Base-by-base conservation (phyloP, 441 rosid species). In the Macaranga tanarius region DNA sequence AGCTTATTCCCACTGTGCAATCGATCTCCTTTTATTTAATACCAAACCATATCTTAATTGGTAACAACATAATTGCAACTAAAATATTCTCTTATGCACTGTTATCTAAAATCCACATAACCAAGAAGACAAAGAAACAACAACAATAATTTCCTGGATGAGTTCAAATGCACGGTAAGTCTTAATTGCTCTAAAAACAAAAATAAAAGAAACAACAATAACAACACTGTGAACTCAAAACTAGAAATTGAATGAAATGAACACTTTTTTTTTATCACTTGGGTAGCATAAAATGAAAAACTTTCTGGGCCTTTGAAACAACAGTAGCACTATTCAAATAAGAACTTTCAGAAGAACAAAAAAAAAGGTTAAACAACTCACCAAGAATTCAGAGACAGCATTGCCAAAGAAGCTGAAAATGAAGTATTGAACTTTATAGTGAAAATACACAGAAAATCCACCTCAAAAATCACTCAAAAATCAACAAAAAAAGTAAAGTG, bases 321-420 rank as follows among this genome's bases (percentile, higher is more conserved):
- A 8, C 15, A 58, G 65, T 2, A 19, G 55, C 47, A 34, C 7
- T n/a, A 50, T 4, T 26, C 11, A 57, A 56, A 66, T 1, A 44
- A 50, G 38, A 34, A 34, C 38, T 34, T 34, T 34, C 12, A 48
- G 1, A 38, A 15, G 7, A 48, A 55, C 9, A 34, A 79, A 12
- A 25, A 31, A 19, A 31, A 76, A 69, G 44, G 55, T 25, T 38
- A 64, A 48, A 70, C 52, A 72, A 80, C 87, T 86, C 75, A 88
- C 87, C 83, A 69, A 77, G 81, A 84, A 78, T 55, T 73, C 19
- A 76, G 73, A 72, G 69, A 69, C 77, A 64, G 87, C 89, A 87
- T 81, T 80, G 80, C 79, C 82, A 75, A 70, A 66, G 66, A 56
- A 79, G 77, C 69, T 63, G 61, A 65, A 47, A 65, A 60, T 61